Conservation (phyloP, 495 filamentous ascomycete genomes). For the Umbilicaria muhlenbergii region DNA sequence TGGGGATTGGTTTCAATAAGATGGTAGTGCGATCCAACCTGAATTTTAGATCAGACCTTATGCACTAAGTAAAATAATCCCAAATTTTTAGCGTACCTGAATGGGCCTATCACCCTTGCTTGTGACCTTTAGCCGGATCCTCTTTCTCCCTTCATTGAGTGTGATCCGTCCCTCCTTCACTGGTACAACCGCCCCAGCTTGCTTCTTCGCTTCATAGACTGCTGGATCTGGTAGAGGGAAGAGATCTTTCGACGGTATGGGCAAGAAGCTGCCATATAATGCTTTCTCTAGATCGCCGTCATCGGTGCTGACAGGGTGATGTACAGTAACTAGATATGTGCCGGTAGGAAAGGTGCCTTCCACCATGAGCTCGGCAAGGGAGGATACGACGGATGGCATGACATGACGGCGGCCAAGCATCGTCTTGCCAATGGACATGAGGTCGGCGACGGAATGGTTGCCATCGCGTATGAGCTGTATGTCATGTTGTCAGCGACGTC, state of each 20-base stretch:
- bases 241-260: conserved; percentile 47
- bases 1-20: conserved; percentile 88
- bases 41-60: background rate
- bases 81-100: conserved; percentile 39
- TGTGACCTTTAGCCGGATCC: conserved; percentile 59
- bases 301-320: conserved; percentile 73
- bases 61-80: background rate
- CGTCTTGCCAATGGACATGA: conserved; percentile 80
- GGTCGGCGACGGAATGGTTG: conserved; percentile 74
- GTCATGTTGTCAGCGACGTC: background rate
- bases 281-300: conserved; percentile 78
- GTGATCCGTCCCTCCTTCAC: conserved; percentile 47
- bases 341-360: conserved; percentile 87
- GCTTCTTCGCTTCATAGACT: conserved; percentile 46
- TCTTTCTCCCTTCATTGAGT: conserved; percentile 59
- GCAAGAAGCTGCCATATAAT: conserved; percentile 85
- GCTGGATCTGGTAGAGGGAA: conserved; percentile 49
- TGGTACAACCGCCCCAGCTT: conserved; percentile 66
- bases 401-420: conserved; percentile 95
- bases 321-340: conserved; percentile 90
- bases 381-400: conserved; percentile 59
- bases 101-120: conserved; percentile 86
- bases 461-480: conserved; percentile 86
- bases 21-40: conserved; percentile 91
- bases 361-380: conserved; percentile 72